phyloP scores from a whole-genome alignment of 345 rosid genomes.

The Theobroma cacao region DNA sequence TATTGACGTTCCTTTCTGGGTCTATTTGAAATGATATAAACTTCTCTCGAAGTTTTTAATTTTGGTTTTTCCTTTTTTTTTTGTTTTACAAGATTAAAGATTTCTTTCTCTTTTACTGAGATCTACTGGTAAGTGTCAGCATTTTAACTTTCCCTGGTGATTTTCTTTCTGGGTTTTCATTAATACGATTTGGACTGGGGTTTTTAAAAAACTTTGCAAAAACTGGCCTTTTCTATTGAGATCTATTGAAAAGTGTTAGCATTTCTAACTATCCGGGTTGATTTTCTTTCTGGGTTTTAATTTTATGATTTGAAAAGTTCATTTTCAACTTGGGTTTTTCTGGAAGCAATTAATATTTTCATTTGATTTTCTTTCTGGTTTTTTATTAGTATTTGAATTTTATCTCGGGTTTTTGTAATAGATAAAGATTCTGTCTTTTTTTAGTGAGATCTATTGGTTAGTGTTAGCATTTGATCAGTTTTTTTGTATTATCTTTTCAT shows the following conservation, averaged over 20 bases:
- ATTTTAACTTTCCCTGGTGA: background rate
- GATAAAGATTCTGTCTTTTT: background rate
- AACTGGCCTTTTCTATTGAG: background rate
- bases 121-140: conserved; percentile 21
- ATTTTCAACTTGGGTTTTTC: background rate
- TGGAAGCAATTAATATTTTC: background rate
- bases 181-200: background rate
- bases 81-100: background rate
- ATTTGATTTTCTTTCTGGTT: background rate
- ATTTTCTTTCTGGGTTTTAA: background rate
- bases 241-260: too few relatives aligned
- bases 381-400: background rate
- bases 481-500: background rate
- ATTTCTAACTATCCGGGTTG: background rate
- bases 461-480: background rate
- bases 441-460: background rate
- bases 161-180: background rate
- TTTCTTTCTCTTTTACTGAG: background rate
- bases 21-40: too few relatives aligned
- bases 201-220: background rate
- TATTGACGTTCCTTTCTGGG: too few relatives aligned
- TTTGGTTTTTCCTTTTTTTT: background rate
- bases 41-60: background rate
- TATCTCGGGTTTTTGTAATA: background rate
- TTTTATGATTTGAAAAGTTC: background rate